Evolutionary conservation across 352 stramenopile species (phyloP).

Genomic region (Pythium angustatum): DNA sequence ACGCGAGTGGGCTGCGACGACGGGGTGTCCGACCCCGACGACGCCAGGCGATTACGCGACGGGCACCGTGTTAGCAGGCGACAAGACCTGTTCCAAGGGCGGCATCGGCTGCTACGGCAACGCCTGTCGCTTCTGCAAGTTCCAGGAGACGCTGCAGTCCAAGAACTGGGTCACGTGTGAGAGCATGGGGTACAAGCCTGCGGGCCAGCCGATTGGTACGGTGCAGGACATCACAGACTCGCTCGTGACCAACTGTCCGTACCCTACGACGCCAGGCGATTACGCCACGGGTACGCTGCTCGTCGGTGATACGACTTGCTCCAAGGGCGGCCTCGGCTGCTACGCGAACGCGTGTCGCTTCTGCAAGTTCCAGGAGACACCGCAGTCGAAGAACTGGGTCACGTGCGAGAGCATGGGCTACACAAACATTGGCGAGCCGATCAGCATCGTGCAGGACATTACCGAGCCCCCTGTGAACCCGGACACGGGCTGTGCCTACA

Average conservation of each 20-base stretch:
- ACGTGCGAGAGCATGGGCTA: not conserved
- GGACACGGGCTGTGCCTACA: not conserved
- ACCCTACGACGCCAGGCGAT: conserved; percentile 7
- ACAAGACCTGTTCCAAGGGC: not conserved
- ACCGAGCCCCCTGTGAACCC: conserved; percentile 2
- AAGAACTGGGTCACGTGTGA: not conserved
- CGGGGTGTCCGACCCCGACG: not conserved
- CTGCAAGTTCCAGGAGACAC: conserved; percentile 12
- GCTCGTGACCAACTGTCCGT: conserved; percentile 10
- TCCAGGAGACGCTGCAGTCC: conserved; percentile 4
- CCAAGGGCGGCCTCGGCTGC: conserved; percentile 1
- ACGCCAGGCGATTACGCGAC: not conserved
- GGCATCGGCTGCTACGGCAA: conserved; percentile 8
- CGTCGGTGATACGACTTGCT: conserved; percentile 1
- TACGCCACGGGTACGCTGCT: not conserved
- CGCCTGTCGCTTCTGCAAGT: conserved; percentile 6
- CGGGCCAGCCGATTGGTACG: not conserved
- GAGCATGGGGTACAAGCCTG: not conserved
- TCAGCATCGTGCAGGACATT: not conserved
- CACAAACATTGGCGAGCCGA: too few species aligned
- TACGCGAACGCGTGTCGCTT: conserved; percentile 9
- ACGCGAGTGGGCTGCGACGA: conserved; percentile 4
- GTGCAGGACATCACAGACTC: not conserved
- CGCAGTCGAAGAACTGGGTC: conserved; percentile 7
- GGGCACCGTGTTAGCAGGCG: not conserved